Evolutionary conservation across 768 basidiomycete species (phyloP), one percentile per base, ranked within the genome.

Genomic region (Multifurca ochricompacta): DNA sequence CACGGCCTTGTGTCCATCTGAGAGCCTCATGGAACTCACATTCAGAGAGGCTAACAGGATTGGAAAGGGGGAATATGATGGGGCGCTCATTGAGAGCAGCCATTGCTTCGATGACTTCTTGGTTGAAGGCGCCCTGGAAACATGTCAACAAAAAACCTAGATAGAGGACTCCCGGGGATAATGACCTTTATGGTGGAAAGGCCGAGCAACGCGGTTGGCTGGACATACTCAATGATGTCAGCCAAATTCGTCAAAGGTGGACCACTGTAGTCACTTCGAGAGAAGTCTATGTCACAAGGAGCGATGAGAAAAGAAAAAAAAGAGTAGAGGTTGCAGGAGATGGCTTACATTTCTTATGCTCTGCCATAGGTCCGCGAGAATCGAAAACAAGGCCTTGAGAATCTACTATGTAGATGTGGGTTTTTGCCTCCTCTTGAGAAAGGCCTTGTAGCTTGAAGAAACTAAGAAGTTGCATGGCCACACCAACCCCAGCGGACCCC

Each of bases 51-150:
- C 75, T 74, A 53, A 87, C 79, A 40, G 93, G 93, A 73, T 95
- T 96, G 21, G 88, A 91, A 9, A 95, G 80, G 30, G 93, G 89
- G 77, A 95, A 95, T 67, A 95, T 80, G 72, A 95, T 92, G 21
- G 93, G 93, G 16, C 82, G 79, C 4, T 79, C 73, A 68, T 93
- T 95, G 63, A 86, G 75, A 27, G 77, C 75, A 16, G 84, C 79
- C 91, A 96, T 92, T 1, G 77, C 71, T 59, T 79, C 72, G 45
- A 95, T 79, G 48, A 89, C 83, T 14, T 77, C 74, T 37, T 81
- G 72, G 45, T 73, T 78, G 72, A 95, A 96, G 1, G 91, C 87
- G 30, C 82, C 83, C 80, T 80, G 54, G 1, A 46, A 27, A 25
- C 43, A 45, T 39, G 36, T 35, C 30, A 34, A 4, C 39, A 11